These are phyloP conservation scores for Hymenoscyphus fraxineus DNA, from an alignment of 2,329 filamentous ascomycete genomes.

Conservation along the genomic window DNA sequence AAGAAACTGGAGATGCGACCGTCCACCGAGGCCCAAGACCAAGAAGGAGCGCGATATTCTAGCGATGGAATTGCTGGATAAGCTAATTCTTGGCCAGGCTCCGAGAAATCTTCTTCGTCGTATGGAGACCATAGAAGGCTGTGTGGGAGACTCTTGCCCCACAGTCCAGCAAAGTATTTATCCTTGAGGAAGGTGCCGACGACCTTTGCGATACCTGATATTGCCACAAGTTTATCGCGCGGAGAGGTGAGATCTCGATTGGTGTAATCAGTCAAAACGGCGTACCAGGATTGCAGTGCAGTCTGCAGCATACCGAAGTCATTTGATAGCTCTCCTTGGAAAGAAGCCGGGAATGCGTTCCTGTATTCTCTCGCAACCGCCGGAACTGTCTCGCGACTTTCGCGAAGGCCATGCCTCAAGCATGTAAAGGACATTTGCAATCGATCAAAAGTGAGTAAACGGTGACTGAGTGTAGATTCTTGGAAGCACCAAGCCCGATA, in stretches of 20 bases:
- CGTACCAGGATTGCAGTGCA: neutral
- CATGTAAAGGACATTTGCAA: neutral
- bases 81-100: neutral
- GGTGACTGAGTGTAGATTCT: neutral
- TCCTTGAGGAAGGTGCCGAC: neutral
- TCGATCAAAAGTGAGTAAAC: neutral
- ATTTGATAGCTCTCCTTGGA: neutral
- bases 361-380: neutral
- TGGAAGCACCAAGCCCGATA: neutral
- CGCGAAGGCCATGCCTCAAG: neutral
- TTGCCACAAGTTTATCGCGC: slow-evolving; percentile 4
- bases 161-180: slow-evolving; percentile 1
- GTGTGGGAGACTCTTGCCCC: neutral
- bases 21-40: neutral
- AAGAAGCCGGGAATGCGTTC: neutral
- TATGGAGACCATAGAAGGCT: slow-evolving; percentile 7
- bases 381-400: neutral
- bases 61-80: neutral
- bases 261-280: neutral
- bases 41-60: neutral
- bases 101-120: neutral
- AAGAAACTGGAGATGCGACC: neutral
- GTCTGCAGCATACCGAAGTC: neutral
- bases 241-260: slow-evolving; percentile 2
- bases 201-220: slow-evolving; percentile 6